Evolutionary conservation across 116 monocot genomes (phyloP).

Genomic region (Dioscorea cayenensis): DNA sequence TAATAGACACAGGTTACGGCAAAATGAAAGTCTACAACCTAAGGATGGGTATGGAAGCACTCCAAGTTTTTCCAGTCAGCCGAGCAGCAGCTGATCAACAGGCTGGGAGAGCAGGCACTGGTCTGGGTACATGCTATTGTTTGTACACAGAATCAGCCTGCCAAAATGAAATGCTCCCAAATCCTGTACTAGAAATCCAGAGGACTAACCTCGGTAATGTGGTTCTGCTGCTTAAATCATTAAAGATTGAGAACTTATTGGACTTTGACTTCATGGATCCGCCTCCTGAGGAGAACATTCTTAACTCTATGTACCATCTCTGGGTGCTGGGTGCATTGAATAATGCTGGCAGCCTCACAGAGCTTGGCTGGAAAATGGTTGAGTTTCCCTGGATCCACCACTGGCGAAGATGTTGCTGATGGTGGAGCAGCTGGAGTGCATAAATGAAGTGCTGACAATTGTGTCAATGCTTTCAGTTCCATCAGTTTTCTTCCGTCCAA

Average conservation of each 20-base stretch:
- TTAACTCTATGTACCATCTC: constrained; percentile 90
- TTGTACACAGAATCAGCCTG: constrained; percentile 79
- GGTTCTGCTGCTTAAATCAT: constrained; percentile 68
- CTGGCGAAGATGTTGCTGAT: constrained; percentile 86
- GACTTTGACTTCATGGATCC: constrained; percentile 98
- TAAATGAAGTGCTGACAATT: constrained; percentile 80
- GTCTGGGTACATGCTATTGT: too few relatives aligned
- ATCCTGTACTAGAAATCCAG: constrained; percentile 85
- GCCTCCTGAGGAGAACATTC: constrained; percentile 87
- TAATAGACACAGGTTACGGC: too few relatives aligned
- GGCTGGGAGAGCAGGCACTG: constrained; percentile 48
- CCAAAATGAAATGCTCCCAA: constrained; percentile 83
- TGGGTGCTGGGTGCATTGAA: constrained; percentile 91
- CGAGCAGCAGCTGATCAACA: constrained; percentile 88
- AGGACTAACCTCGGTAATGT: constrained; percentile 91
- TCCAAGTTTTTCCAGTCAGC: too few relatives aligned
- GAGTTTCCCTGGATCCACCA: constrained; percentile 81
- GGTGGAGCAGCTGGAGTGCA: constrained; percentile 69
- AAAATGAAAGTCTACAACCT: too few relatives aligned
- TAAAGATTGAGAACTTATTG: constrained; percentile 74
- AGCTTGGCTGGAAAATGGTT: constrained; percentile 94
- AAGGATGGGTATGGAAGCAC: too few relatives aligned
- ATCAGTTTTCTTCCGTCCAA: constrained; percentile 90
- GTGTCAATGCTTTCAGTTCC: constrained; percentile 97
- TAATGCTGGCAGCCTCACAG: constrained; percentile 77